Base-by-base conservation (phyloP, 257 asterid species). In the Agastache rugosa region DNA sequence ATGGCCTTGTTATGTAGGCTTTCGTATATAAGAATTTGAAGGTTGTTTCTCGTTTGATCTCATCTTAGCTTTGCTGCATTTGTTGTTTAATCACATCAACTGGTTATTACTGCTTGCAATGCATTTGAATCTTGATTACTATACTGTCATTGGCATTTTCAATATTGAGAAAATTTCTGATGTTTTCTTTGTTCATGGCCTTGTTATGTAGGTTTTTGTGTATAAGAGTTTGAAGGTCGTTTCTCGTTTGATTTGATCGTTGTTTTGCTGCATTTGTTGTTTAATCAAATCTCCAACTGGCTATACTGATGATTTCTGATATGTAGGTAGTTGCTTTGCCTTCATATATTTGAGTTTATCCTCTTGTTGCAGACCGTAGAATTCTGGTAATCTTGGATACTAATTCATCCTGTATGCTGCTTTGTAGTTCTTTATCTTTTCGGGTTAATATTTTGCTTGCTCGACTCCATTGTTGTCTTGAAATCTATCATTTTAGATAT, bases 91-190 rank as follows among this genome's bases (percentile, higher is more conserved):
- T 78, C 65, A 15, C 67, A 54, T 77, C 69, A 23, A 20, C 27
- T 55, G 0, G 73, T 73, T 80, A 66, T 63, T 75, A 77, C 68
- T 48, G 75, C 70, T 29, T 37, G 84, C 67, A 42, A 54, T 70
- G 78, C 69, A 75, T 64, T 37, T 77, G 66, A 60, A 75, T 77
- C 70, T 66, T 39, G 74, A 44, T 81, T 79, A 39, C 67, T 72
- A 69, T 81, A 79, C 74, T 78, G 77, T 77, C 64, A 75, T 75
- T 74, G 44, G 79, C 17, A 48, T 7, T 68, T 78, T 76, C 65
- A 85, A 83, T 84, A 86, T 77, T 81, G 68, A 79, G 75, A 76
- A 77, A 76, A 31, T 11, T 4, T 48, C 72, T 69, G 34, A n/a
- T 34, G 58, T 59, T 23, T 56, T 56, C 63, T 10, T 23, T 22